Evolutionary conservation across 352 stramenopile species (phyloP), one percentile per base, ranked within the genome.

Genomic region (Globisporangium uncinulatum): DNA sequence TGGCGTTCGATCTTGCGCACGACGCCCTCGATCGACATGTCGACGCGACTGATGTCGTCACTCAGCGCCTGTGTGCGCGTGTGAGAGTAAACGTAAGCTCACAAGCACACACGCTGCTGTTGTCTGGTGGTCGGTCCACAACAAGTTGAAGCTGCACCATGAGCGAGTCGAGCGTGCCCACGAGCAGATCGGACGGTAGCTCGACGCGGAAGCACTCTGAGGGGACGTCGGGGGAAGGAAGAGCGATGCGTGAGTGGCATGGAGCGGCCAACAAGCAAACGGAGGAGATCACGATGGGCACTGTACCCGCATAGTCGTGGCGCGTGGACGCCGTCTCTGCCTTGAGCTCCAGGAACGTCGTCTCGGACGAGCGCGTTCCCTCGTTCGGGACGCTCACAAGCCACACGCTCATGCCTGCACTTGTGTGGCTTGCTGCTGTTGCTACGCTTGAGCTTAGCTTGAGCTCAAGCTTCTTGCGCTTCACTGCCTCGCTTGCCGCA

Each of bases 1-100:
- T 98, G 96, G 43, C 95, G 91, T 76, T 99, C 96, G 57, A 99
- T 97, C 83, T 99, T 99, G 66, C 86, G 78, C 54, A 99, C 95
- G 51, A 98, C 95, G 59, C 76, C 83, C 71, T 99, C 97, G 39
- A 99, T 88, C 54, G 92, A 69, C 60, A 88, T 74, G 62, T 99
- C 96, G 41, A 98, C 96, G 62, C 97, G 97, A 47, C 94, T 95
- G 36, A 99, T 74, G 52, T 98, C 95, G 63, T 99, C 96, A 42
- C 89, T 90, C 47, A 93, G 56, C 20, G 83, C 82, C 82, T 94
- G 46, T 14, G 6, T n/a, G 15, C 7, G 39, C 39, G 39, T 17
- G 15, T 11, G 15, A n/a, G 13, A 44, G 39, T 19, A 15, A n/a
- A 6, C 6, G 11, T 15, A 17, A 44, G 6, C 62, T 5, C 17